Base-by-base conservation (phyloP, 1,284 basidiomycete genomes). In the Fomitopsis schrenkii region DNA sequence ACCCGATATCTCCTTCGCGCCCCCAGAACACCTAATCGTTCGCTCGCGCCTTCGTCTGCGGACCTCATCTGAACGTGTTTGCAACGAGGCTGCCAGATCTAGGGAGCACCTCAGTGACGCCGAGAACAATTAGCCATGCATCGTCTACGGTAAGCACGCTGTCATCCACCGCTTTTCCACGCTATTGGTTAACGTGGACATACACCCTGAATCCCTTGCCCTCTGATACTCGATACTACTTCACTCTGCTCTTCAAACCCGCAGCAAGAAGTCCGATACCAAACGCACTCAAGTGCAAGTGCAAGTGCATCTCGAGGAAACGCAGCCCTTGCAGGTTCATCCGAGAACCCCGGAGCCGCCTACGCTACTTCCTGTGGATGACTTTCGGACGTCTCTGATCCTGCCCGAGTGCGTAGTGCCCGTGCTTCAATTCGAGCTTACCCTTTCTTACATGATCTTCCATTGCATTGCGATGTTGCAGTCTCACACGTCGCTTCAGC, bases 371-470 rank as follows among this genome's bases (percentile, higher is more conserved):
- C 81, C 87, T 40, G 77, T 79, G 48, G 85, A 83, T 76, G 85
- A 91, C 74, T 93, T 93, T 77, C 85, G 91, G 66, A 91, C 91
- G 30, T 91, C 90, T 62, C 80, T 88, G 70, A 92, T 93, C 67
- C 76, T 93, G 59, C 90, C 90, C 72, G 88, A 89, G 91, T 93
- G 75, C 77, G 88, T 81, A 62, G 54, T 63, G 59, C 63, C 60
- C 61, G 52, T 55, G 53, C 54, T 57, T 65, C 38, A 60, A 55
- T 56, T 54, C 59, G n/a, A 44, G 33, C 40, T n/a, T 26, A 44
- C 12, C 53, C 52, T 17, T 46, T 52, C 53, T 48, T 19, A 44
- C 55, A 38, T 59, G 30, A 57, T 67, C 60, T 59, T 60, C 65
- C 30, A 33, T 33, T 64, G 58, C 65, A 65, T 62, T 70, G 42